Conservation (phyloP, 169 alveolate species). For the Eimeria zaria region DNA sequence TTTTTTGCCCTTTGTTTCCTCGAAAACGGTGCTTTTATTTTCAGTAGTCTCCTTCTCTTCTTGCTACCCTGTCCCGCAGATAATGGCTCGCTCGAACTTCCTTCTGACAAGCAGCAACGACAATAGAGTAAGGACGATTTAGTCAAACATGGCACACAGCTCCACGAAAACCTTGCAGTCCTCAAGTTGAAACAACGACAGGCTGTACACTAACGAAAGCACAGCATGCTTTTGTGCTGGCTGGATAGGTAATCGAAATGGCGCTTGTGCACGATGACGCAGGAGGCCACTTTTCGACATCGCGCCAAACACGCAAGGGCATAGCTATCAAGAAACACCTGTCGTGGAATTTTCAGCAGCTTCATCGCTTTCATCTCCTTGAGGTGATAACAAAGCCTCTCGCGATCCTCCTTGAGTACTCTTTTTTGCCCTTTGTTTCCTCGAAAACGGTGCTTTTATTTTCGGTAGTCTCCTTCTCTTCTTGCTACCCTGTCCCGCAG, state of each 20-base stretch:
- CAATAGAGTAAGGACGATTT: neutral
- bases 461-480: neutral
- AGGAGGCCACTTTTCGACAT: neutral
- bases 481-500: constrained; percentile 12
- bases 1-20: neutral
- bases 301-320: neutral
- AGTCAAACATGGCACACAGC: neutral
- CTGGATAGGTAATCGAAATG: neutral
- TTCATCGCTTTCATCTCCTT: neutral
- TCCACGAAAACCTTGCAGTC: neutral
- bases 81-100: neutral
- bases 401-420: neutral
- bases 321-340: constrained; percentile 27
- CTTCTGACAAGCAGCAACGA: neutral
- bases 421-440: neutral
- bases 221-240: neutral
- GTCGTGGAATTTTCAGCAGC: neutral
- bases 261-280: neutral
- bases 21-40: neutral
- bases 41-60: neutral
- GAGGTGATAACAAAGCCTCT: neutral
- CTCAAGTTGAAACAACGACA: neutral
- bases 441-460: neutral
- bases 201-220: too few species aligned
- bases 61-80: too few species aligned